Evolutionary conservation across 2,329 filamentous ascomycete species (phyloP).

Genomic region (Orbilia javanica): DNA sequence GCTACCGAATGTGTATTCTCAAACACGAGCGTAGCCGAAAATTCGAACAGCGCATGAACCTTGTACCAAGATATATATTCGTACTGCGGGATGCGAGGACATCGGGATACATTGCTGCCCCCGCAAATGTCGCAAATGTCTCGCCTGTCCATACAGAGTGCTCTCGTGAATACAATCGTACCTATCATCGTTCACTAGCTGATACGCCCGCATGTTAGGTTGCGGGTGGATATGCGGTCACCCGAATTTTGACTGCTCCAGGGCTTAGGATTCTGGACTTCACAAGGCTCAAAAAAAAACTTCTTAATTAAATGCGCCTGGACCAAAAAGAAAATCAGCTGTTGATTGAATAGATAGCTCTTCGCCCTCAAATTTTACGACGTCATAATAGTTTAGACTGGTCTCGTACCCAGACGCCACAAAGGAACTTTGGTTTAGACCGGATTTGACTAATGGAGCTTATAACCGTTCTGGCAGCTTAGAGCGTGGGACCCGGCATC

Average conservation of each 20-base stretch:
- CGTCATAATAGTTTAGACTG: slow-evolving; percentile 19
- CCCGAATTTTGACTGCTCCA: neutral
- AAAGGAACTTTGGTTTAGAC: no score
- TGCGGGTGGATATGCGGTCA: neutral
- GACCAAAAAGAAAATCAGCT: neutral
- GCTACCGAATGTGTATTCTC: neutral
- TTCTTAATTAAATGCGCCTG: neutral
- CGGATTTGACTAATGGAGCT: neutral
- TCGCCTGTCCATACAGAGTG: neutral
- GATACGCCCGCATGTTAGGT: no score
- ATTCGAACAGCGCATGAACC: neutral
- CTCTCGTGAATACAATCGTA: neutral
- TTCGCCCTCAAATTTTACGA: neutral
- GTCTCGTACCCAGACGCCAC: no score
- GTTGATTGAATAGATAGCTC: neutral
- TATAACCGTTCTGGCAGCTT: neutral
- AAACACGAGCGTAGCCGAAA: neutral
- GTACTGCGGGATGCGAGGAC: neutral
- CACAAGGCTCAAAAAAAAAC: neutral
- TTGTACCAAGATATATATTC: neutral
- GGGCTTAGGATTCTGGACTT: neutral
- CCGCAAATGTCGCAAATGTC: neutral
- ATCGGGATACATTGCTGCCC: neutral
- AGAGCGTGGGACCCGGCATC: neutral
- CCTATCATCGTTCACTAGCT: no score